Base-by-base conservation (phyloP, 1,139 yeast species). In the Arxiozyma slooffiae region DNA sequence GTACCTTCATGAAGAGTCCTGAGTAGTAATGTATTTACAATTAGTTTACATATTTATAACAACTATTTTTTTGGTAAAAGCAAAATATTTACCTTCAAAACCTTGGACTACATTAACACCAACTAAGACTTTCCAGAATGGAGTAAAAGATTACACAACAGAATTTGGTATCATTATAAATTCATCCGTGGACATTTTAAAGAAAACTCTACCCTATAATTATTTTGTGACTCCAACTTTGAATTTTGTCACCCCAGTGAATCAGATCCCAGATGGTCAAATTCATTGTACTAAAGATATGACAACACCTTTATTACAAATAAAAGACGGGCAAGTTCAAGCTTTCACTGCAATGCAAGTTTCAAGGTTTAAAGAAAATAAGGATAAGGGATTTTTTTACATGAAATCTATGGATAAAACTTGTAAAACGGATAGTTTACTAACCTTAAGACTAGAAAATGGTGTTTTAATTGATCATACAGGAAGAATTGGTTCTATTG, bases 401-500 rank as follows among this genome's bases (percentile, higher is more conserved):
- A n/a, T n/a, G n/a, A n/a, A n/a, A n/a, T n/a, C n/a, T n/a, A n/a
- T n/a, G n/a, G n/a, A n/a, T n/a, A n/a, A n/a, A n/a, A n/a, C 86
- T 40, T 82, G 88, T 69, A 63, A 67, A 52, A 66, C 75, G 51
- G 67, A 67, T 46, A 72, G 74, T 59, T n/a, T n/a, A 72, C 85
- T 48, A 73, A 82, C 62, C 65, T 80, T 46, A 71, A 83, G 77
- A 70, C 76, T 84, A 64, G 63, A 72, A 47, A 75, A 67, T 46
- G 73, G 80, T 59, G 63, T 80, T 52, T 75, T 84, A 67, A 77
- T 74, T 39, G 92, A 84, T 66, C 64, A 76, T 50, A 58, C 71
- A 51, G 87, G 87, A 53, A 81, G 92, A 79, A 72, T 84, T 57
- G 92, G 92, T 65, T 79, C 89, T 52, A 83, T 84, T 69, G 92